These are phyloP conservation scores for Speleostelium caveatum DNA, from an alignment of 78 protist genomes.

Conservation along the genomic window DNA sequence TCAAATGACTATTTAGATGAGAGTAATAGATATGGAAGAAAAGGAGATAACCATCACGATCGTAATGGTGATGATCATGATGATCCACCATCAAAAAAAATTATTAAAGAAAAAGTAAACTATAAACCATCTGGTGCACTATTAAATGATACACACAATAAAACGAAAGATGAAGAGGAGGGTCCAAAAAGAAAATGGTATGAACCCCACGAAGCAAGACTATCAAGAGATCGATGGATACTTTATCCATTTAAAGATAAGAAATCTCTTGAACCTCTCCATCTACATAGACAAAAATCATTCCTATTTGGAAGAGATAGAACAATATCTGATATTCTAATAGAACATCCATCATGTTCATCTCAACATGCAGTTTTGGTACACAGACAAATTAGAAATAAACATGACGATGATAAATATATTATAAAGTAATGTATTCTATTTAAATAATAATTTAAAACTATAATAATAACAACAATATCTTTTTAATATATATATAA, in stretches of 20 bases:
- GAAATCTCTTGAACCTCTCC: constrained; percentile 63
- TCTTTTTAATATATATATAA: background rate
- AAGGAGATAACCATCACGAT: background rate
- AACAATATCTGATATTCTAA: constrained; percentile 88
- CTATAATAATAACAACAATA: background rate
- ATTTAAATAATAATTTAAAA: background rate
- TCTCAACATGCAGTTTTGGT: constrained; percentile 95
- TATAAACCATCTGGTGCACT: constrained; percentile 79
- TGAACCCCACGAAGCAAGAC: constrained; percentile 87
- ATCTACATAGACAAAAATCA: constrained; percentile 59
- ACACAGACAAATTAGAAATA: constrained; percentile 19
- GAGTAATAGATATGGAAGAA: constrained; percentile 7
- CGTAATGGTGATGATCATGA: constrained; percentile 24
- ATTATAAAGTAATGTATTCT: background rate
- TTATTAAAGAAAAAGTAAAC: constrained; percentile 80
- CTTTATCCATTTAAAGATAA: constrained; percentile 88
- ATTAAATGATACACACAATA: background rate
- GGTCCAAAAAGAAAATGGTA: constrained; percentile 71
- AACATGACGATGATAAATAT: constrained; percentile 18
- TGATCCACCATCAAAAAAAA: constrained; percentile 7
- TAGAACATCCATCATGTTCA: constrained; percentile 93
- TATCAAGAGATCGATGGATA: constrained; percentile 85
- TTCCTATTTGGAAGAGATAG: constrained; percentile 89
- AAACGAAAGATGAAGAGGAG: background rate
- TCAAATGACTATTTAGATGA: background rate